Percentiles rank a stretch among this genome's conserved stretches.
Conservation (phyloP, 2,329 filamentous ascomycete species). For the Ascochyta clinopodiicola region DNA sequence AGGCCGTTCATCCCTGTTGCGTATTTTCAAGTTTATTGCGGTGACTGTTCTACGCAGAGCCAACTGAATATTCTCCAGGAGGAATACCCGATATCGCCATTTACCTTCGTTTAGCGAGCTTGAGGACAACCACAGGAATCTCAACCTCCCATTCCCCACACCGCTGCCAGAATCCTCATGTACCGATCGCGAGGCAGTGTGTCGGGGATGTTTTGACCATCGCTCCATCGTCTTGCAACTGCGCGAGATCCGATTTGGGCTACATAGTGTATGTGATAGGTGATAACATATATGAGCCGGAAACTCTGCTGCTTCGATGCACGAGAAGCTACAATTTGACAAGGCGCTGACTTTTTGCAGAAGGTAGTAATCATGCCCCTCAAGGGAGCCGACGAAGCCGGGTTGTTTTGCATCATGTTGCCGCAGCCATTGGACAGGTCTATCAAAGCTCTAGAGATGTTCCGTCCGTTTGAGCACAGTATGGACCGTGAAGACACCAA, state of each 20-base stretch:
- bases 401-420: constrained; percentile 29
- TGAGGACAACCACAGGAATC: neutral
- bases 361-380: constrained; percentile 29
- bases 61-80: neutral
- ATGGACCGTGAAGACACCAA: neutral
- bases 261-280: neutral
- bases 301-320: neutral
- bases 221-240: constrained; percentile 21
- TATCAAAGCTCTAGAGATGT: constrained; percentile 19
- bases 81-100: neutral
- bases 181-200: constrained; percentile 23
- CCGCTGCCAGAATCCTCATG: neutral
- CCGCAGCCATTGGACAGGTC: constrained; percentile 23
- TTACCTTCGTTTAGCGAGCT: constrained; percentile 3
- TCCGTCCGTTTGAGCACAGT: constrained; percentile 21
- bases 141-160: neutral
- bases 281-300: neutral
- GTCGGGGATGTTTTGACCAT: constrained; percentile 25
- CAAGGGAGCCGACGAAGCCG: constrained; percentile 17
- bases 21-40: neutral
- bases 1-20: no score
- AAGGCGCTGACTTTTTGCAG: constrained; percentile 12
- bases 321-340: no score
- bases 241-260: constrained; percentile 17
- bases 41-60: neutral